These are phyloP conservation scores for California macrophylla DNA, from an alignment of 441 rosid species.

Conservation along the genomic window DNA sequence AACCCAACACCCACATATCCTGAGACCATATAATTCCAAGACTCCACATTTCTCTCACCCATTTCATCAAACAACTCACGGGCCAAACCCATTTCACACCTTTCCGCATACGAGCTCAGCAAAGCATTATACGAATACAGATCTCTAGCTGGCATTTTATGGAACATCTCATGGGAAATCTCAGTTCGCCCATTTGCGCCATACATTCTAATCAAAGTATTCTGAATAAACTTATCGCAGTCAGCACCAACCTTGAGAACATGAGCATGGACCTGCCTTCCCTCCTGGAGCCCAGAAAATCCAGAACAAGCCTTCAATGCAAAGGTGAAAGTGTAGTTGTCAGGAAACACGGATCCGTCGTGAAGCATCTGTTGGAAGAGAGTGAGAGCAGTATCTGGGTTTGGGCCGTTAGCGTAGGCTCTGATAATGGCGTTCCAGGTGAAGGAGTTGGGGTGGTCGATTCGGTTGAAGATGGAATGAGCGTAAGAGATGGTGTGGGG, in stretches of 20 bases:
- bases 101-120: conserved; percentile 21
- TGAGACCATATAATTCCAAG: conserved; percentile 50
- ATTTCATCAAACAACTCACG: conserved; percentile 29
- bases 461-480: conserved; percentile 31
- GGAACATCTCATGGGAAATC: conserved; percentile 34
- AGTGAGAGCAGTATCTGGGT: conserved; percentile 23
- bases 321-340: conserved; percentile 38
- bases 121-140: conserved; percentile 41
- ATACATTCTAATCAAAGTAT: conserved; percentile 33
- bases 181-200: conserved; percentile 23
- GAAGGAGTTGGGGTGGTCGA: conserved; percentile 29
- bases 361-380: conserved; percentile 32
- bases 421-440: conserved; percentile 32
- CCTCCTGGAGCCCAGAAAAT: conserved; percentile 32
- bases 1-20: conserved; percentile 28
- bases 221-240: conserved; percentile 29
- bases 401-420: conserved; percentile 35
- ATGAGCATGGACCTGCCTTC: conserved; percentile 33
- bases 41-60: conserved; percentile 35
- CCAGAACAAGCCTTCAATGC: conserved; percentile 36
- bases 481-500: conserved; percentile 37
- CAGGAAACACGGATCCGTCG: conserved; percentile 25
- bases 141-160: conserved; percentile 37
- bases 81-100: conserved; percentile 16
- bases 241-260: conserved; percentile 26